Percentiles rank a stretch among this genome's conserved stretches.
Conservation (phyloP, 2,329 filamentous ascomycete species). For the Penicillium brevicompactum region DNA sequence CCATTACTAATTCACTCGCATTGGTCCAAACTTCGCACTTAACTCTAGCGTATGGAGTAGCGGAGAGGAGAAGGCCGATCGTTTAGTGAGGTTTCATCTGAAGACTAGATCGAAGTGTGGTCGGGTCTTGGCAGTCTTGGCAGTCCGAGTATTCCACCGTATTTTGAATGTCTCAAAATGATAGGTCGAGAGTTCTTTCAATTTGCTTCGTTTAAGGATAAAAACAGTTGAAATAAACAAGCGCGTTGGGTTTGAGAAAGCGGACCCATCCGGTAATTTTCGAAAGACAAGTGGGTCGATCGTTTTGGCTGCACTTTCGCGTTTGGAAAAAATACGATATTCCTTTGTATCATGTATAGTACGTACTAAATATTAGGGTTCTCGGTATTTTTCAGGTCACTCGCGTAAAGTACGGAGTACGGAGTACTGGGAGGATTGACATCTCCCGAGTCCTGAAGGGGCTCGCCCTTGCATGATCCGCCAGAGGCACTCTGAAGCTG, state of each 20-base stretch:
- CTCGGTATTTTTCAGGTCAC: background rate
- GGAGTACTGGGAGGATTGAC: background rate
- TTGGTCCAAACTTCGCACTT: background rate
- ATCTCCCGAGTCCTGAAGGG: background rate
- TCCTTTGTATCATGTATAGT: background rate
- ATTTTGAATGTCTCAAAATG: background rate
- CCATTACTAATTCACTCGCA: background rate
- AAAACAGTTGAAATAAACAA: conserved; percentile 1
- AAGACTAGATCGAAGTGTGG: background rate
- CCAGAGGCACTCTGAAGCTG: background rate
- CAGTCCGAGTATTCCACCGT: conserved; percentile 3
- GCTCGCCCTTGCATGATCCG: conserved; percentile 11
- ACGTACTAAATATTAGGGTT: no score
- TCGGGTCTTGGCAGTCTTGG: conserved; percentile 6
- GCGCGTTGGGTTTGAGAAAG: background rate
- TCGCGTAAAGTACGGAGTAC: no score
- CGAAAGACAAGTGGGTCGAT: background rate
- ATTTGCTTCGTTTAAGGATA: background rate
- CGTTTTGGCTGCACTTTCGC: background rate
- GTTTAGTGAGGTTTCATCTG: background rate
- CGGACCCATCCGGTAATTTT: conserved; percentile 5
- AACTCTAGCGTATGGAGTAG: background rate
- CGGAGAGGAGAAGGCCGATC: background rate
- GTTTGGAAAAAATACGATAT: background rate
- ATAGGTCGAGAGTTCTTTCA: conserved; percentile 12